These are phyloP conservation scores for Pichiaceae sp. DNA, from an alignment of 1,139 yeast genomes.

Conservation along the genomic window DNA sequence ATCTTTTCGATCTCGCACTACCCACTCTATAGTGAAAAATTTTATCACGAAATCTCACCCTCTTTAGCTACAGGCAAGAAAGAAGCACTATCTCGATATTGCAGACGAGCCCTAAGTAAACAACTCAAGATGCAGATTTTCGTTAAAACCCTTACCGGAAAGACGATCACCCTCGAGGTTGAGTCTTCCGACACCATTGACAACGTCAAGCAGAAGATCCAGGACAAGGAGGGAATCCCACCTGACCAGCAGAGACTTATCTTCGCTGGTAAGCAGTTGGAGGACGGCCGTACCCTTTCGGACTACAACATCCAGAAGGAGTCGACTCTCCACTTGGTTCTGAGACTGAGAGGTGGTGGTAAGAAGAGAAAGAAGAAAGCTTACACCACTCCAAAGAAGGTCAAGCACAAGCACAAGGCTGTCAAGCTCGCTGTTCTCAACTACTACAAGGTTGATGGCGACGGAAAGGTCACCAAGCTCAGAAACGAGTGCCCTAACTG, in stretches of 20 bases:
- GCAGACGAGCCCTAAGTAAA: conserved; percentile 24
- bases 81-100: conserved; percentile 27
- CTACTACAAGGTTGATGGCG: conserved; percentile 98
- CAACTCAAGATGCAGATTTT: conserved; percentile 79
- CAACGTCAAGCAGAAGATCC: conserved; percentile 98
- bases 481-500: conserved; percentile 99
- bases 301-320: conserved; percentile 99
- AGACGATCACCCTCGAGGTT: conserved; percentile 98
- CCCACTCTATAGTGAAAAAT: background rate
- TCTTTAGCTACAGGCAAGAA: conserved; percentile 21
- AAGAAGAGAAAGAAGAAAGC: conserved; percentile 99
- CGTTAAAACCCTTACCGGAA: conserved; percentile 98
- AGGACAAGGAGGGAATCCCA: conserved; percentile 99
- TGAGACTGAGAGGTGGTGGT: conserved; percentile 99
- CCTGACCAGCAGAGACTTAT: conserved; percentile 99
- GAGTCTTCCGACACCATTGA: conserved; percentile 99
- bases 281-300: conserved; percentile 97
- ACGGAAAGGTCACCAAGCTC: conserved; percentile 97
- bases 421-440: conserved; percentile 98
- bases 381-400: conserved; percentile 99
- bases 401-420: conserved; percentile 99
- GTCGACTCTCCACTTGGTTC: conserved; percentile 94
- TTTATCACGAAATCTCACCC: background rate
- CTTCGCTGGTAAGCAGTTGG: conserved; percentile 99
- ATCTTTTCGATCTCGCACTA: background rate